These are phyloP conservation scores for Anthoceros angustus DNA, from an alignment of 225 moss, liverwort and hornwort genomes.

Conservation along the genomic window DNA sequence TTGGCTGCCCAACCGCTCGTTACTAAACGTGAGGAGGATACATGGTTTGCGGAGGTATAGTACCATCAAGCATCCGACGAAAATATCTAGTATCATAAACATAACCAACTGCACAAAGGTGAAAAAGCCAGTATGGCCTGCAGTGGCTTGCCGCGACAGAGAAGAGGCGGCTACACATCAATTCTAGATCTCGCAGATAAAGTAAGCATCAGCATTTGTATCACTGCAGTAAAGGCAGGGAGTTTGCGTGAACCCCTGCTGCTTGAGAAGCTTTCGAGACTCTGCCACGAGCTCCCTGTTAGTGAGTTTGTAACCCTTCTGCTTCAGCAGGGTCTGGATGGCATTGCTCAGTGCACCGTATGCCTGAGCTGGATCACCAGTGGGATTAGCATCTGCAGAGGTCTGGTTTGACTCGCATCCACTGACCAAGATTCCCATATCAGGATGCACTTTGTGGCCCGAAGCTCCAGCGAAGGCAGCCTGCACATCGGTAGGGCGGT, in stretches of 20 bases:
- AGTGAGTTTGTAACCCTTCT: conserved; percentile 23
- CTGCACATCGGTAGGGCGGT: background rate
- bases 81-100: too few species aligned
- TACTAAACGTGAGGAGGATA: too few species aligned
- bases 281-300: conserved; percentile 34
- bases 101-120: too few species aligned
- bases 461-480: conserved; percentile 12
- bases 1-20: too few species aligned
- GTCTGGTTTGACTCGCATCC: conserved; percentile 34
- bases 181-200: conserved; percentile 18
- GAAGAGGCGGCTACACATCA: too few species aligned
- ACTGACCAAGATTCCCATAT: conserved; percentile 35
- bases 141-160: too few species aligned
- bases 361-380: conserved; percentile 32
- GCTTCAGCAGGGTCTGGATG: conserved; percentile 32
- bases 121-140: too few species aligned
- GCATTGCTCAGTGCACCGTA: conserved; percentile 57
- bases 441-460: conserved; percentile 2
- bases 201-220: conserved; percentile 25
- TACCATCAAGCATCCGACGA: too few species aligned
- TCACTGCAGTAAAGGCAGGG: conserved; percentile 48
- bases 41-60: too few species aligned
- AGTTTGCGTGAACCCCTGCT: conserved; percentile 35
- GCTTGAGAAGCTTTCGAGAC: conserved; percentile 23
- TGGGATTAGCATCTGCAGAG: conserved; percentile 55